A percentile compares a stretch with the other conserved stretches of the same genome.
Conservation (phyloP, 768 basidiomycete genomes). For the Daedalea quercina region DNA sequence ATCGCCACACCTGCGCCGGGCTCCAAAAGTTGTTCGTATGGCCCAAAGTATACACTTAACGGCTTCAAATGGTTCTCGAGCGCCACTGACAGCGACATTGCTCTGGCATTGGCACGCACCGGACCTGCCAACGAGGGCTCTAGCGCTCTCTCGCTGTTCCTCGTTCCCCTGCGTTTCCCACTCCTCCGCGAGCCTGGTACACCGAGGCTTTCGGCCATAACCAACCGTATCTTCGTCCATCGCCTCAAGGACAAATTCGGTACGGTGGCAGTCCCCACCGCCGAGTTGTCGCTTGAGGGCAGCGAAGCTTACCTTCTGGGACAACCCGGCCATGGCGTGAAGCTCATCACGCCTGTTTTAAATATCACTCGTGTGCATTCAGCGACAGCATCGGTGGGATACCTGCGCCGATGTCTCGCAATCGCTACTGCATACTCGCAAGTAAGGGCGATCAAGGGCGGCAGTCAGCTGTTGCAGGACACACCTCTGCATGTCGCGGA, state of each 20-base stretch:
- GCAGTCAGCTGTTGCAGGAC: conserved; percentile 43
- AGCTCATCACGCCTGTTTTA: conserved; percentile 61
- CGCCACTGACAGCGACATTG: conserved; percentile 69
- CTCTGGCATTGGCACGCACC: conserved; percentile 70
- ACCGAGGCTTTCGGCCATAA: conserved; percentile 37
- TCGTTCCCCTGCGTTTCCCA: conserved; percentile 55
- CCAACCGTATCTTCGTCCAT: conserved; percentile 65
- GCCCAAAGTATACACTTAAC: conserved; percentile 49
- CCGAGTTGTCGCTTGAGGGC: conserved; percentile 58
- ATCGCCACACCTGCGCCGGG: conserved; percentile 35
- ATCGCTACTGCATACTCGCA: conserved; percentile 60
- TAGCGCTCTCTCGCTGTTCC: conserved; percentile 64
- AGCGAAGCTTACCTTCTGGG: conserved; percentile 63
- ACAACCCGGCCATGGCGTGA: conserved; percentile 49
- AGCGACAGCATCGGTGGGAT: conserved; percentile 43
- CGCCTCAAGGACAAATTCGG: conserved; percentile 77
- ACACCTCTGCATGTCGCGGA: conserved; percentile 57
- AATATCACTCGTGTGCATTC: conserved; percentile 75
- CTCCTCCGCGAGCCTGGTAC: conserved; percentile 36
- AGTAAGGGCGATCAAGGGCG: conserved; percentile 50
- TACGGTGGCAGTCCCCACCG: conserved; percentile 68
- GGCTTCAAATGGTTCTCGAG: conserved; percentile 86
- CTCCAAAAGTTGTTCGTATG: conserved; percentile 25
- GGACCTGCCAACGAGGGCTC: conserved; percentile 50
- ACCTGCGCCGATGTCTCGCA: conserved; percentile 55